Conservation (phyloP, 805 yeast genomes). For the Ogataea neopini region DNA sequence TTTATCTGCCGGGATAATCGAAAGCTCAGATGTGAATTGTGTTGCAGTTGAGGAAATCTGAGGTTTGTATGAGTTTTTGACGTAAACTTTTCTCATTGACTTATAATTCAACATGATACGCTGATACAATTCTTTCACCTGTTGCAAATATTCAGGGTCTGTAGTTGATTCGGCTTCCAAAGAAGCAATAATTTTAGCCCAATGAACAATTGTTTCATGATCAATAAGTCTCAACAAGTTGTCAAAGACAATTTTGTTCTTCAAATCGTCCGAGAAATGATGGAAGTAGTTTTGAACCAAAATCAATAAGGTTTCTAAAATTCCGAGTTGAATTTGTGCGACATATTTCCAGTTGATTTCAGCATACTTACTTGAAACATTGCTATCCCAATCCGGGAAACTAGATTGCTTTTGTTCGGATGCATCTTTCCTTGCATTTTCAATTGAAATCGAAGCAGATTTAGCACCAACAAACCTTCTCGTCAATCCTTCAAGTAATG, state of each 20-base stretch:
- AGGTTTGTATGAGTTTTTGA: conserved; percentile 71
- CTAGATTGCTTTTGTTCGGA: neutral
- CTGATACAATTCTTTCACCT: conserved; percentile 25
- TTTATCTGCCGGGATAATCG: conserved; percentile 39
- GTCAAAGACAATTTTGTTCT: conserved; percentile 58
- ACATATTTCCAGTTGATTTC: conserved; percentile 65
- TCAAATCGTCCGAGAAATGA: conserved; percentile 70
- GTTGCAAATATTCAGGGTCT: conserved; percentile 16
- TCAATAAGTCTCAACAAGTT: conserved; percentile 68
- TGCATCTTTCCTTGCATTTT: conserved; percentile 21
- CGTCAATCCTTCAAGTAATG: conserved; percentile 52
- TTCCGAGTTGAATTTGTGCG: conserved; percentile 78
- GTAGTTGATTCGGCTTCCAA: conserved; percentile 22
- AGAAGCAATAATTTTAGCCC: conserved; percentile 42
- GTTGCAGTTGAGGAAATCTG: conserved; percentile 40
- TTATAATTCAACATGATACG: conserved; percentile 50
- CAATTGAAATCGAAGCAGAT: conserved; percentile 58
- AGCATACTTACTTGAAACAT: conserved; percentile 36
- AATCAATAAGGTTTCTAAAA: conserved; percentile 71
- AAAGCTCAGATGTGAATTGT: conserved; percentile 44
- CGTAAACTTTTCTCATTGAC: conserved; percentile 65
- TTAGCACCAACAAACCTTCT: conserved; percentile 61
- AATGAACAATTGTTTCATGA: conserved; percentile 55
- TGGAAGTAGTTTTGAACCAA: conserved; percentile 71
- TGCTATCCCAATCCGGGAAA: conserved; percentile 58